Conservation (phyloP, 768 basidiomycete species). For the Nevesoporus exiguus region DNA sequence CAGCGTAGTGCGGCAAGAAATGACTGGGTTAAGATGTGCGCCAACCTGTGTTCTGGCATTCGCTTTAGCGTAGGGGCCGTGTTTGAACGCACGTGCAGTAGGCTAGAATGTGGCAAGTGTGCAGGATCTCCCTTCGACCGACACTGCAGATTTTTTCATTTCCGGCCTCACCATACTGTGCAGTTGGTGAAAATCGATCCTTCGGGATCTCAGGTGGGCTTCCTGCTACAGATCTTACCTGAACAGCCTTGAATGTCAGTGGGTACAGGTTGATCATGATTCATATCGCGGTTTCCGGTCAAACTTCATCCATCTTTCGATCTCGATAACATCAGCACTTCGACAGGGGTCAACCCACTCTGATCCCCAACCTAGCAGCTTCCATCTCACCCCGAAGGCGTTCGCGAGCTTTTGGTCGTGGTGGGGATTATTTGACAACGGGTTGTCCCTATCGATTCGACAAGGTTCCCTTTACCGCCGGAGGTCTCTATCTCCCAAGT, state of each 20-base stretch:
- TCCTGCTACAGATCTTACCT: neutral
- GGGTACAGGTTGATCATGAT: constrained; percentile 49
- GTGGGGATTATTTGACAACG: constrained; percentile 83
- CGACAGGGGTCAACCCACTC: constrained; percentile 18
- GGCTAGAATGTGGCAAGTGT: constrained; percentile 61
- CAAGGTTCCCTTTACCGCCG: constrained; percentile 81
- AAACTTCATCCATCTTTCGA: constrained; percentile 88
- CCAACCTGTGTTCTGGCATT: constrained; percentile 79
- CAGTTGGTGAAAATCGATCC: constrained; percentile 47
- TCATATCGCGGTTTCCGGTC: constrained; percentile 89
- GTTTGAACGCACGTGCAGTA: constrained; percentile 75
- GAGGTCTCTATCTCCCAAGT: constrained; percentile 75
- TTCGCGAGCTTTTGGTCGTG: constrained; percentile 91
- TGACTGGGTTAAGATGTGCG: constrained; percentile 68
- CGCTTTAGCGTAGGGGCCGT: constrained; percentile 82
- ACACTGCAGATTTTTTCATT: constrained; percentile 76
- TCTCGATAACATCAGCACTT: constrained; percentile 75
- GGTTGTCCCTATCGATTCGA: constrained; percentile 77
- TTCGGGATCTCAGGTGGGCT: constrained; percentile 47
- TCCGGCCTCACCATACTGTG: constrained; percentile 77
- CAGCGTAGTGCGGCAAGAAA: constrained; percentile 20
- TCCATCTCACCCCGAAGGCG: constrained; percentile 82
- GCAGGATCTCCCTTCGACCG: constrained; percentile 62
- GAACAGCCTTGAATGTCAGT: constrained; percentile 1
- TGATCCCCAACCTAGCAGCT: constrained; percentile 50